These are phyloP conservation scores for Pseudonectria foliicola DNA, from an alignment of 2,329 filamentous ascomycete species.

Conservation along the genomic window DNA sequence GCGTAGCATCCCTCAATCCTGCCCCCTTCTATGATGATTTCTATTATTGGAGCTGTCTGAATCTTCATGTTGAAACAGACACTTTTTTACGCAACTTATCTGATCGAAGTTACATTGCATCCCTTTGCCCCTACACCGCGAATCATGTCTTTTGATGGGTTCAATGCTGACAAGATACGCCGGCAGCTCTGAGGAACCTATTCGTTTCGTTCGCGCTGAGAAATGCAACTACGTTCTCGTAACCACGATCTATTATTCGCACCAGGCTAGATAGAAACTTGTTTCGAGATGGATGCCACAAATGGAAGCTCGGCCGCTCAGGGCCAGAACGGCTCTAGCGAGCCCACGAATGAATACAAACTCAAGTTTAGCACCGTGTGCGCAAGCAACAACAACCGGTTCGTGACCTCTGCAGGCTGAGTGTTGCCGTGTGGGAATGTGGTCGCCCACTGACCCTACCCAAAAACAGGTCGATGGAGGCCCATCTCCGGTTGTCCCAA, in stretches of 20 bases:
- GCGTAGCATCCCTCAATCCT: neutral
- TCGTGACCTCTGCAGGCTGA: conserved; percentile 22
- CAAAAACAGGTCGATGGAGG: conserved; percentile 64
- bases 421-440: neutral
- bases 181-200: too few relatives aligned
- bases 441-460: conserved; percentile 1
- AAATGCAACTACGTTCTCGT: conserved; percentile 15
- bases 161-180: too few relatives aligned
- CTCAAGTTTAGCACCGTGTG: conserved; percentile 98
- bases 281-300: conserved; percentile 32
- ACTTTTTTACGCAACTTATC: conserved; percentile 50
- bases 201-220: conserved; percentile 6
- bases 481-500: conserved; percentile 84
- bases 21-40: conserved; percentile 35
- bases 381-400: conserved; percentile 96
- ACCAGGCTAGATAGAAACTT: conserved; percentile 10
- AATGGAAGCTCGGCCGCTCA: conserved; percentile 32
- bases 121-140: neutral
- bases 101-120: conserved; percentile 20
- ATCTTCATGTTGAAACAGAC: conserved; percentile 53
- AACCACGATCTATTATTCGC: conserved; percentile 10
- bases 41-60: conserved; percentile 74
- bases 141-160: too few relatives aligned
- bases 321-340: conserved; percentile 37
- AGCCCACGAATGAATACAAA: conserved; percentile 62